Evolutionary conservation across 805 yeast species (phyloP), one percentile per base, ranked within the genome.

Genomic region (Candida silvatica): DNA sequence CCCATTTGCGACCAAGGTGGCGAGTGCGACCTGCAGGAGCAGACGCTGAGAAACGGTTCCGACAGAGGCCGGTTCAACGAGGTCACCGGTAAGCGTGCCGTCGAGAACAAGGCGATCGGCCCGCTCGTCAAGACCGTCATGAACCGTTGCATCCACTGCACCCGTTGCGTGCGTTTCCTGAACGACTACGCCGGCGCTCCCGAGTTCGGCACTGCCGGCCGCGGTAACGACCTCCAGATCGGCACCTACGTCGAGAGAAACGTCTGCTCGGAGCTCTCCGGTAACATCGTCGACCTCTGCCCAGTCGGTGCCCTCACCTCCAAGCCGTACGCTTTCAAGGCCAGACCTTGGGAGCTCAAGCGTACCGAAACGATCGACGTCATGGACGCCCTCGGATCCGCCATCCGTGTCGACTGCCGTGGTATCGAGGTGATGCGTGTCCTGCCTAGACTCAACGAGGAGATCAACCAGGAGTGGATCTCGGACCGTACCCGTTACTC

Each of bases 1-100:
- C 95, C 94, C 17, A 80, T 84, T 37, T 84, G 95, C 61, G 95
- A 84, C 62, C 95, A 84, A 62, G 95, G 94, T 62, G 95, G 95
- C 45, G 95, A 84, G 60, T 84, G 95, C 67, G 95, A 84, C 57
- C 70, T 84, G 48, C 95, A 85, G 64, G 95, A 85, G 55, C 95
- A 84, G 66, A 68, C 85, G 15, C 64, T 78, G 54, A 72, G 92
- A 56, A 81, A 81, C 54, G 95, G 95, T 40, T 62, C 81, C 35
- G 95, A 84, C 61, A 73, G 94, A 44, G 94, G 95, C 46, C 74
- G 95, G 58, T 85, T 80, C 64, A 61, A 69, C 42, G 95, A 84
- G 59, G 72, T 83, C 37, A 67, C 73, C 37, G 95, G 95, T 52
- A 84, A 84, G 64, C 72, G 95, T 51, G 94, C 95, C 22, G 87